Evolutionary conservation across 1,284 basidiomycete genomes (phyloP).

Genomic region (Apiotrichum laibachii): DNA sequence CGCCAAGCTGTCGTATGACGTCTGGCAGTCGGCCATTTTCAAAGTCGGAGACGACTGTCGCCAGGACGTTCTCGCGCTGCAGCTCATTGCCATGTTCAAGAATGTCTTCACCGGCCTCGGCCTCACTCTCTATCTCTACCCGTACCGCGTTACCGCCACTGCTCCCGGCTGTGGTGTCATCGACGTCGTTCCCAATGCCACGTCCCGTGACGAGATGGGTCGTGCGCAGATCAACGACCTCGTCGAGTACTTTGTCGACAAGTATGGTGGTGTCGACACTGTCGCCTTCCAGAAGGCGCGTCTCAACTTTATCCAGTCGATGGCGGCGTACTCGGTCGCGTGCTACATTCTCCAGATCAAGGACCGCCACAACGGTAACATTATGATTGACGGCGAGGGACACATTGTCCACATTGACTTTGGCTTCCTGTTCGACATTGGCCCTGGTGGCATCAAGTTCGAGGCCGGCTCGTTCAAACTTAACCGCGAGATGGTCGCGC

Average conservation of each 20-base stretch:
- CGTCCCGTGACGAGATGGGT: slow-evolving; percentile 99
- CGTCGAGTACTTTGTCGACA: slow-evolving; percentile 88
- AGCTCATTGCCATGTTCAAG: slow-evolving; percentile 99
- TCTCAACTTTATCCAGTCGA: slow-evolving; percentile 95
- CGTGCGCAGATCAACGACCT: slow-evolving; percentile 97
- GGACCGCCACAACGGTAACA: slow-evolving; percentile 97
- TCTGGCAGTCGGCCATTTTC: slow-evolving; percentile 99
- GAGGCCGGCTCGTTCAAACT: slow-evolving; percentile 97
- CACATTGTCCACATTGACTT: slow-evolving; percentile 95
- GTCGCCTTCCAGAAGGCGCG: slow-evolving; percentile 89
- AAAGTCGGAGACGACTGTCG: slow-evolving; percentile 99
- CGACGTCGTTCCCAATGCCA: slow-evolving; percentile 96
- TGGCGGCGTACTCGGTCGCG: slow-evolving; percentile 99
- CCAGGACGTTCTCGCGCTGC: slow-evolving; percentile 93
- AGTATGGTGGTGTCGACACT: slow-evolving; percentile 86
- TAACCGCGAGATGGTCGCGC: slow-evolving; percentile 92
- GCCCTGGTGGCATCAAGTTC: slow-evolving; percentile 74
- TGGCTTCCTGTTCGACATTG: slow-evolving; percentile 98
- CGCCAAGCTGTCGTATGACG: slow-evolving; percentile 68
- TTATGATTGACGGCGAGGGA: slow-evolving; percentile 97
- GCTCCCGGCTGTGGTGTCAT: slow-evolving; percentile 97
- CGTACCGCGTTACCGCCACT: slow-evolving; percentile 96
- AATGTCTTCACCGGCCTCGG: slow-evolving; percentile 89
- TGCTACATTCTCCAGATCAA: slow-evolving; percentile 98
- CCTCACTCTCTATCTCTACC: slow-evolving; percentile 86